Conservation (phyloP, 768 basidiomycete species). For the Rhodotorula taiwanensis region DNA sequence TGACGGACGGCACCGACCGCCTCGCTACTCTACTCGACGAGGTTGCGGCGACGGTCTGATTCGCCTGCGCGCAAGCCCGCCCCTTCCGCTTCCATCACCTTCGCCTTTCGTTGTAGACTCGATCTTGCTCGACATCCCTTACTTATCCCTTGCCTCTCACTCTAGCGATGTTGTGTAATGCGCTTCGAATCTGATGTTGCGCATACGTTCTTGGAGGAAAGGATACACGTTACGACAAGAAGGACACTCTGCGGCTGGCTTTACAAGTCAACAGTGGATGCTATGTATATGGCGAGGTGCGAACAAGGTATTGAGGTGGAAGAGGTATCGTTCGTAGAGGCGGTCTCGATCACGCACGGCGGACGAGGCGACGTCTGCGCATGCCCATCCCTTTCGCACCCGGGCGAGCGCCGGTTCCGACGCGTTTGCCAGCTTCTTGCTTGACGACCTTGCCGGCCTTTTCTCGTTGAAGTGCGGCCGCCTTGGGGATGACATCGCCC, state of each 20-base stretch:
- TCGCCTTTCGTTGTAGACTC: neutral
- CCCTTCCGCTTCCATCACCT: neutral
- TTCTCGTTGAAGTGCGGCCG: neutral
- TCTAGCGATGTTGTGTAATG: no score
- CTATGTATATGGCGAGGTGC: no score
- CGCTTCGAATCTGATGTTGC: no score
- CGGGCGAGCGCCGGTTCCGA: slow-evolving; percentile 26
- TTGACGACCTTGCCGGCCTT: slow-evolving; percentile 17
- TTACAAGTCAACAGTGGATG: no score
- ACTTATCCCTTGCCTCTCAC: no score
- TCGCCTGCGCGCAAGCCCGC: neutral
- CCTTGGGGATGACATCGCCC: neutral
- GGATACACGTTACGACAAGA: no score
- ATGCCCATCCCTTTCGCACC: slow-evolving; percentile 25
- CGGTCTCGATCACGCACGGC: no score
- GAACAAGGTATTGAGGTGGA: no score
- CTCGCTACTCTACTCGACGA: slow-evolving; percentile 9
- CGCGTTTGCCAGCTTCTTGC: slow-evolving; percentile 21
- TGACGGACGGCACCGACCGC: slow-evolving; percentile 9
- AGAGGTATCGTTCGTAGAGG: no score
- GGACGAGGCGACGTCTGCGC: neutral
- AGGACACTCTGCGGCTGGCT: neutral
- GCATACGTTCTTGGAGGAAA: no score
- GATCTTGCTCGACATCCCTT: no score
- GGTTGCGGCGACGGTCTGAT: neutral